Conservation (phyloP, 495 filamentous ascomycete species). For the Choiromyces venosus region DNA sequence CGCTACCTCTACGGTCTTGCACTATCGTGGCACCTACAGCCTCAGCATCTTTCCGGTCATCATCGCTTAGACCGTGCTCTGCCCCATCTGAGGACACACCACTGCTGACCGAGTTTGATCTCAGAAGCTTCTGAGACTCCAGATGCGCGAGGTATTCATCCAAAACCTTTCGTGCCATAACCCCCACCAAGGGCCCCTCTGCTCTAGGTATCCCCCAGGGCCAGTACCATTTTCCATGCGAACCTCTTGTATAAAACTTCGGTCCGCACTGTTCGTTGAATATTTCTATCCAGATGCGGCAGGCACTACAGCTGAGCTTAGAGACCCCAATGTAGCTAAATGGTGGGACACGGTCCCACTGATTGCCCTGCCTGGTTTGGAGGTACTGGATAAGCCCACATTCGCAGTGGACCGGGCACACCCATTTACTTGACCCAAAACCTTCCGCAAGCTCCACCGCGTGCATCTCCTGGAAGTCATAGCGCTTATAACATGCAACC, state of each 20-base stretch:
- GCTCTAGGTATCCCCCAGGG: neutral
- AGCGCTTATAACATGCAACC: too few species aligned
- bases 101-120: neutral
- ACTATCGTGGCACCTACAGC: neutral
- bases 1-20: neutral
- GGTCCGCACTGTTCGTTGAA: neutral
- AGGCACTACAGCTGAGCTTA: neutral
- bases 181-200: too few species aligned
- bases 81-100: neutral
- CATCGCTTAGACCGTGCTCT: neutral
- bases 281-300: neutral
- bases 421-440: too few species aligned
- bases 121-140: neutral
- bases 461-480: too few species aligned
- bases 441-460: too few species aligned
- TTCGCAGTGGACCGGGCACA: too few species aligned
- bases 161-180: too few species aligned
- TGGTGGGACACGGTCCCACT: too few species aligned
- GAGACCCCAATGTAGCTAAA: constrained; percentile 2
- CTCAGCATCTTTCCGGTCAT: neutral
- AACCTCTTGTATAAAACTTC: neutral
- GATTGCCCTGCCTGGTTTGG: too few species aligned
- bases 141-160: neutral
- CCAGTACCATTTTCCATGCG: neutral
- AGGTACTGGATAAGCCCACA: too few species aligned